Conservation (phyloP, 768 basidiomycete genomes). For the Hypholoma sublateritium region DNA sequence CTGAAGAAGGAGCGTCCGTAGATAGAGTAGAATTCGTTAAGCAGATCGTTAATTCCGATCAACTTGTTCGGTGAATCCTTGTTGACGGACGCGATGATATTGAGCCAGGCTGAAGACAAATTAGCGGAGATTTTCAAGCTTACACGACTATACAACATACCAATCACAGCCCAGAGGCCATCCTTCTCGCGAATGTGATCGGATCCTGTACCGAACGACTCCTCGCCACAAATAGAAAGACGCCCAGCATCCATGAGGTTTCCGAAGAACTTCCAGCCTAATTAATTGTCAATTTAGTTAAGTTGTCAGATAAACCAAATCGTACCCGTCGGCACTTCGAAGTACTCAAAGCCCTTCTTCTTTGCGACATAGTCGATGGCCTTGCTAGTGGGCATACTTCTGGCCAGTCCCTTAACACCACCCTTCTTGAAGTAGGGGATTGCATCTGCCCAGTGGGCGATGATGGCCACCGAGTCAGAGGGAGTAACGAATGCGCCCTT, state of each 20-base stretch:
- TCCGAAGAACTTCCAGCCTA: constrained; percentile 99
- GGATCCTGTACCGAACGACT: constrained; percentile 99
- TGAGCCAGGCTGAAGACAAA: constrained; percentile 78
- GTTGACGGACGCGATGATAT: constrained; percentile 92
- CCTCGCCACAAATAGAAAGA: constrained; percentile 97
- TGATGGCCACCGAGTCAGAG: constrained; percentile 96
- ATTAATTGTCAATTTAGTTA: not conserved
- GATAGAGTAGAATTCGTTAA: constrained; percentile 81
- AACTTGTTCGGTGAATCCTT: constrained; percentile 70
- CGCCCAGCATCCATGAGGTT: constrained; percentile 99
- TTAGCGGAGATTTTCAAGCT: not conserved
- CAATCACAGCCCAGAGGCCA: constrained; percentile 95
- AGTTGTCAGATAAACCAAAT: not conserved
- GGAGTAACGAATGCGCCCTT: constrained; percentile 98
- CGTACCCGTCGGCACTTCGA: constrained; percentile 95
- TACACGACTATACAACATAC: constrained; percentile 42
- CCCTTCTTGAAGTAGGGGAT: constrained; percentile 92
- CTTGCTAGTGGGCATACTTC: constrained; percentile 97
- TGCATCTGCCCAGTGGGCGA: constrained; percentile 92
- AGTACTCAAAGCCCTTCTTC: constrained; percentile 89
- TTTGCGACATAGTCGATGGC: constrained; percentile 96
- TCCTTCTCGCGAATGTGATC: constrained; percentile 99
- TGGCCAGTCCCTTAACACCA: constrained; percentile 93
- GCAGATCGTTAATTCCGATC: constrained; percentile 88
- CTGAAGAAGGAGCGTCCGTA: constrained; percentile 99